These are phyloP conservation scores for Suillus weaverae DNA, from an alignment of 768 basidiomycete species.

Conservation along the genomic window DNA sequence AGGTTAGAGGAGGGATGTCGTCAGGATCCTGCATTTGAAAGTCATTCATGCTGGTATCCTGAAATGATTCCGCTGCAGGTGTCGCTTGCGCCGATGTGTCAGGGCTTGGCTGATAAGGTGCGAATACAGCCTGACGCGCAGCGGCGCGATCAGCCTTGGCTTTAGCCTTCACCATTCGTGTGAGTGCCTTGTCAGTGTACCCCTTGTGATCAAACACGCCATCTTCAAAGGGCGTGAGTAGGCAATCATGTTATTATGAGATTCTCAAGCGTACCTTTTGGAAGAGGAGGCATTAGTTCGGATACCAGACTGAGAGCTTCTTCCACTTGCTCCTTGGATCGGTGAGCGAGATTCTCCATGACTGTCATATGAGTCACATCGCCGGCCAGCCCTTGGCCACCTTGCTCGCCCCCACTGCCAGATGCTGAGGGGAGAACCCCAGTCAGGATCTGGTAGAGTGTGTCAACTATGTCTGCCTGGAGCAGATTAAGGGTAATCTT, in stretches of 20 bases:
- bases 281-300: conserved; percentile 90
- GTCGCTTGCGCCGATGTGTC: conserved; percentile 26
- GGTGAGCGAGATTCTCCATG: conserved; percentile 94
- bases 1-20: conserved; percentile 33
- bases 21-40: conserved; percentile 45
- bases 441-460: conserved; percentile 91
- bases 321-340: conserved; percentile 96
- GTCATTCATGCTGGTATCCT: conserved; percentile 33
- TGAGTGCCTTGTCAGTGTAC: conserved; percentile 85
- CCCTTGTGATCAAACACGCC: conserved; percentile 93
- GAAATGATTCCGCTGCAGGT: conserved; percentile 21
- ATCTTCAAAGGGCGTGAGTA: conserved; percentile 45
- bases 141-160: conserved; percentile 80
- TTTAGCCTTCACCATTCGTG: conserved; percentile 75
- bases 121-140: conserved; percentile 52
- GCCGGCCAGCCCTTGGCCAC: conserved; percentile 81
- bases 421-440: conserved; percentile 81
- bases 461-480: conserved; percentile 91
- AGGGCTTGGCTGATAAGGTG: background rate
- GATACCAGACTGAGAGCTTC: conserved; percentile 87
- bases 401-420: conserved; percentile 45
- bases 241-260: background rate
- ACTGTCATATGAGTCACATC: conserved; percentile 96
- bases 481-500: conserved; percentile 84
- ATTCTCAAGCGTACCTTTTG: conserved; percentile 61